These are phyloP conservation scores for Wallacemonas sp. DNA, from an alignment of 208 protist genomes.

Conservation along the genomic window DNA sequence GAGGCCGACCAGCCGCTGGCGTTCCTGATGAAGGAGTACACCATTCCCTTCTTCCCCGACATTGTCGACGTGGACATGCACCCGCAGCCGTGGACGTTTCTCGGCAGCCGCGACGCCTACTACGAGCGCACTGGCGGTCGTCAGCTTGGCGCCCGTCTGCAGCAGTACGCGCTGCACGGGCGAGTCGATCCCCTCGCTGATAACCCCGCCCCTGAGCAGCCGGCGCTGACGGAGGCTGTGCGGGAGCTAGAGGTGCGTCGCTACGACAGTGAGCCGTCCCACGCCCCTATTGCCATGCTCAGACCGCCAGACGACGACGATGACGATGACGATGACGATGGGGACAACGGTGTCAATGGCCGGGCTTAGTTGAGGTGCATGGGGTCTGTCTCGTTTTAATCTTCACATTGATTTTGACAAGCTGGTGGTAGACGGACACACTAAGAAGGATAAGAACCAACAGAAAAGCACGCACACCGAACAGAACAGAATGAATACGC, in stretches of 20 bases:
- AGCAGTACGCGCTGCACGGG: slow-evolving; percentile 54
- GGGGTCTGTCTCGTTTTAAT: no score
- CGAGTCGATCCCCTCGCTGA: slow-evolving; percentile 56
- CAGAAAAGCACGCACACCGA: no score
- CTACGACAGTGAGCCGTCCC: slow-evolving; percentile 28
- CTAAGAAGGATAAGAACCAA: no score
- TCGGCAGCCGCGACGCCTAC: slow-evolving; percentile 82
- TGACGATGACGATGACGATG: no score
- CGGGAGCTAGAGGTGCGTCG: slow-evolving; percentile 46
- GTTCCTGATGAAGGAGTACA: slow-evolving; percentile 70
- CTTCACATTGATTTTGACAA: no score
- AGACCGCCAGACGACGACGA: slow-evolving; percentile 37
- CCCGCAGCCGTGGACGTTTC: slow-evolving; percentile 82
- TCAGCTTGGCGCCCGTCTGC: slow-evolving; percentile 59
- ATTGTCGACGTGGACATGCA: slow-evolving; percentile 86
- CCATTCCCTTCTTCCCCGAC: slow-evolving; percentile 90
- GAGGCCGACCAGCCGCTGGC: slow-evolving; percentile 69
- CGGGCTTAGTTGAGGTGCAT: no score
- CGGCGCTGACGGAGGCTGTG: slow-evolving; percentile 61
- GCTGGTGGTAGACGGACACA: no score
- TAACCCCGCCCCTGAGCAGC: slow-evolving; percentile 57
- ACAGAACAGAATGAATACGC: no score
- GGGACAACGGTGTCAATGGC: no score
- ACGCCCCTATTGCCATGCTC: slow-evolving; percentile 69
- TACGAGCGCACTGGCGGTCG: slow-evolving; percentile 69